Percentiles rank a stretch among this genome's conserved stretches.
Evolutionary conservation across 176 grass and related monocot genomes (phyloP).

Genomic region (Puya raimondii): DNA sequence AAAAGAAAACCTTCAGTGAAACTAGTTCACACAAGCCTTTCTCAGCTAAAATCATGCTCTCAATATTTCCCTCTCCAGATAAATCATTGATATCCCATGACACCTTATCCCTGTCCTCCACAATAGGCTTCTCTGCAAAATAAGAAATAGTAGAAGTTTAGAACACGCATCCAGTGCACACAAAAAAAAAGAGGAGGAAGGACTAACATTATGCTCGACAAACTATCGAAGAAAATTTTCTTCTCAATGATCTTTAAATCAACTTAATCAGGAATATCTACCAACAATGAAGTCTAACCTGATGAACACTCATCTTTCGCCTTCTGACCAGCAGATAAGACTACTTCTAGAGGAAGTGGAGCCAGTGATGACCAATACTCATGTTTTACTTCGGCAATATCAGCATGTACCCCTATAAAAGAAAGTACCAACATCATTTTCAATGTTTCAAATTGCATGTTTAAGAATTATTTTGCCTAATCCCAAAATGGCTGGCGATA

Average conservation of each 20-base stretch:
- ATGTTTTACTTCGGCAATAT: constrained; percentile 78
- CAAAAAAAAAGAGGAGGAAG: background rate
- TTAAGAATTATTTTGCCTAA: too few relatives aligned
- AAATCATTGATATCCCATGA: constrained; percentile 38
- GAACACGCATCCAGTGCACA: background rate
- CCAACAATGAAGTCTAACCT: constrained; percentile 38
- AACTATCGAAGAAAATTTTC: background rate
- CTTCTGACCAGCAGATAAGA: constrained; percentile 81
- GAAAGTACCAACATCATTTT: background rate
- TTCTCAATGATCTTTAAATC: background rate
- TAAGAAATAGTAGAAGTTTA: constrained; percentile 20
- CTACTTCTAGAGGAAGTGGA: constrained; percentile 68
- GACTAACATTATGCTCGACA: background rate
- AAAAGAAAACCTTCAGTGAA: constrained; percentile 75
- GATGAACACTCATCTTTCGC: constrained; percentile 62
- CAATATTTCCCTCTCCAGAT: constrained; percentile 61
- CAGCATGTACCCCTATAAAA: constrained; percentile 68
- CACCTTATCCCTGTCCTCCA: constrained; percentile 40
- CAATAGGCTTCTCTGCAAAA: constrained; percentile 54
- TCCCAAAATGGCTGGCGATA: too few relatives aligned
- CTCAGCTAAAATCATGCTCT: constrained; percentile 85
- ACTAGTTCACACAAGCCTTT: constrained; percentile 92
- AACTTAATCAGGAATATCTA: background rate
- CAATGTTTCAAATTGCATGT: background rate
- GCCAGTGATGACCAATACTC: constrained; percentile 77